Evolutionary conservation across 2,329 filamentous ascomycete species (phyloP).

Genomic region (Pyrenophora tritici-repentis): DNA sequence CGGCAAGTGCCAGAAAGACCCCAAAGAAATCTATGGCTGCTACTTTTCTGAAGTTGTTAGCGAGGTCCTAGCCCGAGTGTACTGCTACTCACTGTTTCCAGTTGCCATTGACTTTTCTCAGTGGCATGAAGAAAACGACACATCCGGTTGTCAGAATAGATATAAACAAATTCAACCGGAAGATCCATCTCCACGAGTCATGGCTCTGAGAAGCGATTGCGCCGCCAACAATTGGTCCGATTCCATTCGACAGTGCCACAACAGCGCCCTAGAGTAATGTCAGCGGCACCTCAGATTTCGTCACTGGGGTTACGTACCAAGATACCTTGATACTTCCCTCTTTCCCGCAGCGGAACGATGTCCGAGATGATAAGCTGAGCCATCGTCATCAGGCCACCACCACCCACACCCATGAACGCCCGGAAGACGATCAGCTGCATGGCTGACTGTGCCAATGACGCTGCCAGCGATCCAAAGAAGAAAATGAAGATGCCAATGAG

Average conservation of each 20-base stretch:
- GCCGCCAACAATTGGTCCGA: conserved; percentile 36
- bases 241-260: conserved; percentile 33
- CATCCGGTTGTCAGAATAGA: conserved; percentile 22
- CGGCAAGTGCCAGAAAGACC: conserved; percentile 58
- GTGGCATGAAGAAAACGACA: conserved; percentile 38
- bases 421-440: conserved; percentile 63
- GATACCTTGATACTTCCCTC: conserved; percentile 48
- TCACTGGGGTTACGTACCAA: conserved; percentile 8
- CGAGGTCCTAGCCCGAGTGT: no score
- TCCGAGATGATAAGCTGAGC: conserved; percentile 48
- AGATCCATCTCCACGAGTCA: conserved; percentile 30
- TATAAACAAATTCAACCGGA: conserved; percentile 45
- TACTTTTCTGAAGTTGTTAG: conserved; percentile 22
- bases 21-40: conserved; percentile 64
- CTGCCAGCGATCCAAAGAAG: conserved; percentile 62
- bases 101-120: conserved; percentile 53
- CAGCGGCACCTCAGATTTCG: background rate
- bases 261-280: conserved; percentile 39
- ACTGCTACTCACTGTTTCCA: conserved; percentile 54
- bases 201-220: conserved; percentile 28
- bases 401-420: conserved; percentile 64
- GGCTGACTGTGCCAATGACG: conserved; percentile 58
- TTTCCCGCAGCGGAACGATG: conserved; percentile 44
- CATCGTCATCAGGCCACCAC: conserved; percentile 61
- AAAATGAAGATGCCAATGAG: conserved; percentile 55